Evolutionary conservation across 179 eudicot species (phyloP).

Genomic region (Beta macrorhiza): DNA sequence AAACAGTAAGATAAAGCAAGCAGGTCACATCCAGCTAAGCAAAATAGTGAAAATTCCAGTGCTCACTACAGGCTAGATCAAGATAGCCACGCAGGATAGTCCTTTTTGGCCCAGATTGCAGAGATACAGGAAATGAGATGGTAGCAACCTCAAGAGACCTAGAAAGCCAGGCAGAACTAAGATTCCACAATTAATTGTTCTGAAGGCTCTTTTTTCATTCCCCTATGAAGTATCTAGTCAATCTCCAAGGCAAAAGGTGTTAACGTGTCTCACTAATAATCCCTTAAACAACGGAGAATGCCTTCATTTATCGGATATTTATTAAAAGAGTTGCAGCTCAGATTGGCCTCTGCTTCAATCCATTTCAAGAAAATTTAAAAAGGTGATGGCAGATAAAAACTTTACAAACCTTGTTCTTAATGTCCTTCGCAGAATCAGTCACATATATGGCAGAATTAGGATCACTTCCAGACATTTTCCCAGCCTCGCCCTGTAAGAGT

Average conservation of each 20-base stretch:
- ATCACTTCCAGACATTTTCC: slow-evolving; percentile 98
- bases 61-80: neutral
- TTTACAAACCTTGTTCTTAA: slow-evolving; percentile 71
- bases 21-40: neutral
- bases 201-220: neutral
- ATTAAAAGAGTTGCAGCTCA: neutral
- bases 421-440: slow-evolving; percentile 86
- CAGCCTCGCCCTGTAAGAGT: slow-evolving; percentile 76
- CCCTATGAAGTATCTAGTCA: neutral
- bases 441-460: slow-evolving; percentile 98
- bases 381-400: neutral
- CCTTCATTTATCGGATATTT: neutral
- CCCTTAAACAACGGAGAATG: slow-evolving; percentile 4
- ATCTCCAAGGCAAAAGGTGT: neutral
- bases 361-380: neutral
- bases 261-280: neutral
- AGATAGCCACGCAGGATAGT: neutral
- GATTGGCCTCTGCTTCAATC: neutral
- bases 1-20: neutral
- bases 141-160: neutral
- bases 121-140: neutral
- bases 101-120: neutral
- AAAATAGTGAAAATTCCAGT: neutral
- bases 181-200: neutral
- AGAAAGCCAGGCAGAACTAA: neutral